Conservation (phyloP, 2,329 filamentous ascomycete species). For the Daldinia sp. region DNA sequence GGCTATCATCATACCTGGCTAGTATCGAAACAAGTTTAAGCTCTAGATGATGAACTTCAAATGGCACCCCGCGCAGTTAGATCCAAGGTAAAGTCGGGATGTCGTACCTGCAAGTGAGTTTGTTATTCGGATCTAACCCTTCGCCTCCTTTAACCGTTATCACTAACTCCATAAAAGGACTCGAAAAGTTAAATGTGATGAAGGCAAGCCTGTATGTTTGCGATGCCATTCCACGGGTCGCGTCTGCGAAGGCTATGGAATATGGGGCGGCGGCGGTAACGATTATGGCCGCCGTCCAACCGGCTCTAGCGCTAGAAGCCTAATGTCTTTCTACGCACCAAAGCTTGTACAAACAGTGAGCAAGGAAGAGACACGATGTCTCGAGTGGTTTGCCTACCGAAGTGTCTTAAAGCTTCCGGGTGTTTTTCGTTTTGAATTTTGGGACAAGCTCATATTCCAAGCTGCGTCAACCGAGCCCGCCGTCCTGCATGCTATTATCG, state of each 20-base stretch:
- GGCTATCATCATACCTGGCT: background rate
- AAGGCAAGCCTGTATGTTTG: slow-evolving; percentile 46
- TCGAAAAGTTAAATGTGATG: slow-evolving; percentile 51
- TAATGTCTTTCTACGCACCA: slow-evolving; percentile 20
- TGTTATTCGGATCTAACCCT: background rate
- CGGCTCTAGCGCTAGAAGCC: slow-evolving; percentile 31
- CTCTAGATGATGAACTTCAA: background rate
- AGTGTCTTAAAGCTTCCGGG: slow-evolving; percentile 55
- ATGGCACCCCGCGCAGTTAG: slow-evolving; percentile 17
- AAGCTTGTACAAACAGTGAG: slow-evolving; percentile 28
- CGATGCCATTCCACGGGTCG: slow-evolving; percentile 50
- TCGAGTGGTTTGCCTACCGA: slow-evolving; percentile 59
- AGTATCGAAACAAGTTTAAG: background rate
- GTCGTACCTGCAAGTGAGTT: slow-evolving; percentile 50
- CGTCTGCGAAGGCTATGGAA: slow-evolving; percentile 50
- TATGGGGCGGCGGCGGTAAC: slow-evolving; percentile 49
- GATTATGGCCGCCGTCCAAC: slow-evolving; percentile 48
- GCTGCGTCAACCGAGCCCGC: slow-evolving; percentile 54
- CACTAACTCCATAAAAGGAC: slow-evolving; percentile 33
- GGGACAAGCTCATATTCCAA: slow-evolving; percentile 55
- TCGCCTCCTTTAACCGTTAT: background rate
- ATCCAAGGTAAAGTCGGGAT: slow-evolving; percentile 48
- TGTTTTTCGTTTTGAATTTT: slow-evolving; percentile 55
- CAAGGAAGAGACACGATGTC: slow-evolving; percentile 51
- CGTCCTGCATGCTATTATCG: slow-evolving; percentile 56